Conservation (phyloP, 176 grass and related monocot species). For the Triticum timopheevii region DNA sequence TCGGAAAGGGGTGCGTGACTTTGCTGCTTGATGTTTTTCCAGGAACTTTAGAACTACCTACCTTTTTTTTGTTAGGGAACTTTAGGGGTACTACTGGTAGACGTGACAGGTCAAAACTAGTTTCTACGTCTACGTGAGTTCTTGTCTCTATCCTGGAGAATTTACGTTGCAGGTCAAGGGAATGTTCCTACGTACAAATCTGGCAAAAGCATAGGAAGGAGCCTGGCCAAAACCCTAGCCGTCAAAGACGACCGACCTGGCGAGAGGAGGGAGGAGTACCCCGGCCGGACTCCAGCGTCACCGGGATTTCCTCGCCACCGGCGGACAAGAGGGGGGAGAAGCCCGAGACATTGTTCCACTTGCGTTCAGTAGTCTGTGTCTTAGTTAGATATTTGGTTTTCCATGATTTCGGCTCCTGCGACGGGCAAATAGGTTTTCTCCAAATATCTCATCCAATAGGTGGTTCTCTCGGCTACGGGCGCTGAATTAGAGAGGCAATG, state of each 20-base stretch:
- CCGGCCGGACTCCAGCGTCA: too few species aligned
- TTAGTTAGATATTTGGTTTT: too few species aligned
- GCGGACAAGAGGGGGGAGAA: too few species aligned
- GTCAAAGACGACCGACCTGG: not conserved
- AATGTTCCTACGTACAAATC: not conserved
- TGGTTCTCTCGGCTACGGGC: too few species aligned
- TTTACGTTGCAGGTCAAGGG: not conserved
- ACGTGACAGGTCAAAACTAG: slow-evolving; percentile 22
- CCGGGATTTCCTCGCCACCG: not conserved
- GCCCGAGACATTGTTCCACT: not conserved
- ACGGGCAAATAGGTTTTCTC: too few species aligned
- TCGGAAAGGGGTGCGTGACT: not conserved
- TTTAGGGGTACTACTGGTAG: not conserved
- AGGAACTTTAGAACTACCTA: not conserved
- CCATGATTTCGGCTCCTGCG: too few species aligned
- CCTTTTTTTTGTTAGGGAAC: too few species aligned
- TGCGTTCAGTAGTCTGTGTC: too few species aligned
- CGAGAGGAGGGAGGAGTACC: too few species aligned
- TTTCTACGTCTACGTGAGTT: not conserved
- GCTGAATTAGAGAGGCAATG: too few species aligned
- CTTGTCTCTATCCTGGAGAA: not conserved
- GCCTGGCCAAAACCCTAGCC: not conserved
- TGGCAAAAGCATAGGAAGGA: not conserved
- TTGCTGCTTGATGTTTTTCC: not conserved
- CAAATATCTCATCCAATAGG: too few species aligned